Evolutionary conservation across 2,329 filamentous ascomycete genomes (phyloP), one percentile per base, ranked within the genome.

Genomic region (Rhinocladiella similis): DNA sequence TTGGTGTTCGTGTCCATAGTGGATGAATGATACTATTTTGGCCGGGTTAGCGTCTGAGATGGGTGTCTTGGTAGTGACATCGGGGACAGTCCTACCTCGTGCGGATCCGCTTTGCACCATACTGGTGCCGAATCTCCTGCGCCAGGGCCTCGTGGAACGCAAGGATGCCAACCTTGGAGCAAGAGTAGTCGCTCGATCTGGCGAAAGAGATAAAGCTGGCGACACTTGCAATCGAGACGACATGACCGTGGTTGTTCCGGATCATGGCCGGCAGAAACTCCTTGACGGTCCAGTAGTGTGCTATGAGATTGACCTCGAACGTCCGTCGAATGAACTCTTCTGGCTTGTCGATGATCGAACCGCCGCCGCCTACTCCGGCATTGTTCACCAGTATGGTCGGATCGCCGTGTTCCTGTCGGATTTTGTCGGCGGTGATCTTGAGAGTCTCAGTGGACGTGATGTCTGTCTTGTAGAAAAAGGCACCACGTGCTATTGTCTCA

Each of bases 251-350:
- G 73, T 90, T 85, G 12, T 67, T 67, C 4, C 71, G 67, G 47
- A 86, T 71, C 80, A 91, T 87, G 62, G 73, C 67, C 0, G 88
- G 87, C 1, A 91, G 73, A 70, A 90, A 90, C 54, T 85, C 80
- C 66, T 83, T 81, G 2, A 80, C 72, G 12, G 84, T 78, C 76
- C 80, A 85, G 75, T 83, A 89, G 71, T 87, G 86, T 2, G 84
- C 76, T 29, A 90, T 69, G 0, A 83, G 77, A 72, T 91, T 91
- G 63, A 91, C 84, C 53, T 85, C 83, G 68, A 90, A 89, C 46
- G 85, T 88, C 65, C 73, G 20, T 74, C 69, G 18, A 67, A 65
- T 60, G 78, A 75, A 5, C 70, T 69, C 47, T 75, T 73, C 1
- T 10, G 25, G 6, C 25, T 16, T 13, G 7, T 77, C 70, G 1